A percentile compares a stretch with the other conserved stretches of the same genome.
Conservation (phyloP, 495 filamentous ascomycete species). For the Hypoxylon fragiforme region DNA sequence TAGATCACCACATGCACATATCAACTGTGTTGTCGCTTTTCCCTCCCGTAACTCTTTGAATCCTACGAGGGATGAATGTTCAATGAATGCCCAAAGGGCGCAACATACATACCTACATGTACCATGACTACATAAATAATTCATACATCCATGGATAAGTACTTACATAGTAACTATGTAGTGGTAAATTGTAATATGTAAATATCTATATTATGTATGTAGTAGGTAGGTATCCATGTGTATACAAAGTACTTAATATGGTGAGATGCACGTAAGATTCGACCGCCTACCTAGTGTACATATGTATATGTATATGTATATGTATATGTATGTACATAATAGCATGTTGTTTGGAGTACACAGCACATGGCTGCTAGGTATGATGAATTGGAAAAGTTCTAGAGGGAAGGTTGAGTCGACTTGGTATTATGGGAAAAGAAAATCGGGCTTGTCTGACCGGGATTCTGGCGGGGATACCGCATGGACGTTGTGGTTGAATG, state of each 20-base stretch:
- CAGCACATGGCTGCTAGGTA: not conserved
- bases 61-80: not conserved
- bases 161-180: too few relatives aligned
- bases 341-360: constrained; percentile 6
- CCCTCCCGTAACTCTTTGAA: not conserved
- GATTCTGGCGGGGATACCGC: constrained; percentile 26
- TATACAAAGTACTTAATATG: not conserved
- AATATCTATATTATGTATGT: not conserved
- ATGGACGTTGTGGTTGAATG: constrained; percentile 26
- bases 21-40: not conserved
- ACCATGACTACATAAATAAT: too few relatives aligned
- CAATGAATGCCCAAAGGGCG: not conserved
- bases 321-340: constrained; percentile 31
- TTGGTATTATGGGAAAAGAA: constrained; percentile 12
- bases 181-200: too few relatives aligned
- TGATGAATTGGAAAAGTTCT: constrained; percentile 8
- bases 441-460: constrained; percentile 26
- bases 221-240: not conserved
- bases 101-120: too few relatives aligned
- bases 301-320: too few relatives aligned
- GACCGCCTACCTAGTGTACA: too few relatives aligned
- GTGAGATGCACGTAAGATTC: constrained; percentile 9
- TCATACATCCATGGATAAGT: too few relatives aligned
- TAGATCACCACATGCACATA: constrained; percentile 14
- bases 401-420: constrained; percentile 32